Evolutionary conservation across 148 eudicot genomes (phyloP), one percentile per base, ranked within the genome.

Genomic region (Camellia granthamiana): DNA sequence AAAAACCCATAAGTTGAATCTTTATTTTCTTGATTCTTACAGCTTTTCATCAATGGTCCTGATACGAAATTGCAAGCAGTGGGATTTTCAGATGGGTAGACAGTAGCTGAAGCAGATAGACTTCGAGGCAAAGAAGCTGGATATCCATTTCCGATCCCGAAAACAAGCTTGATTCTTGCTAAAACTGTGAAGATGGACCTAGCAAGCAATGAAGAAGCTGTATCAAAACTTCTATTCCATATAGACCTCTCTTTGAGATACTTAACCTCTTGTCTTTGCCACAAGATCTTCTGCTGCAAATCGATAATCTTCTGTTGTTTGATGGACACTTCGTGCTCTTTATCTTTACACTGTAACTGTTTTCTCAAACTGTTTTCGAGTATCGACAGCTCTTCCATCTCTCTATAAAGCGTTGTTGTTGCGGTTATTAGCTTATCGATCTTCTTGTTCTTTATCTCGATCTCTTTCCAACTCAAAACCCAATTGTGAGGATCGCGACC

Each of bases 211-310:
- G 85, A 78, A 16, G 88, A 83, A 14, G 84, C 87, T 0, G 90
- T 82, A 55, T 95, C 97, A 47, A 83, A 95, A 66, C 87, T 90
- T 46, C 88, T 83, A 79, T 77, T 85, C 96, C 97, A 95, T 74
- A 93, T 74, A 8, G 97, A 93, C 47, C 85, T 93, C 51, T 92
- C 93, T 67, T 88, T 91, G 2, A 87, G 79, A 62, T 82, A 66
- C 85, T 92, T 95, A 1, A 93, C 78, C 76, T 91, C 90, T 60
- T 95, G 97, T 72, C 80, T 88, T 46, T 93, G 94, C 92, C 92
- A 90, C 10, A 76, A 60, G 10, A 95, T 81, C 77, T 95, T 95
- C 58, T 90, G 93, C 61, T 90, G 87, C 11, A 83, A 52, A 65
- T 92, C 98, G 10, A 84, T 66, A 7, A 83, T 78, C 69, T 84